Evolutionary conservation across 202 grass and related monocot genomes (phyloP).

Genomic region (Elaeis oleifera): DNA sequence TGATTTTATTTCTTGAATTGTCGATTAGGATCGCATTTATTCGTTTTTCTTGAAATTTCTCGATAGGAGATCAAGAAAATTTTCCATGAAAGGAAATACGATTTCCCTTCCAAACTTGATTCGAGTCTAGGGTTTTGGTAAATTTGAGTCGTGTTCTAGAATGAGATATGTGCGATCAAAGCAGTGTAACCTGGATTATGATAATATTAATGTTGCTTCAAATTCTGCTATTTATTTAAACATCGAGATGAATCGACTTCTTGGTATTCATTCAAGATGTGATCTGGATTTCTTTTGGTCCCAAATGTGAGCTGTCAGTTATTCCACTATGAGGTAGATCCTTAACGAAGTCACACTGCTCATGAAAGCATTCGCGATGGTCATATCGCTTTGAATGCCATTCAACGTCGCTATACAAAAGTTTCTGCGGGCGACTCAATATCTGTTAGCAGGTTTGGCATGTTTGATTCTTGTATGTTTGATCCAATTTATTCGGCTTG

Average conservation of each 20-base stretch:
- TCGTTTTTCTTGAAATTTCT: not conserved
- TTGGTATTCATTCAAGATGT: no score
- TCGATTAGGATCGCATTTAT: not conserved
- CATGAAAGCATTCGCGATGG: conserved; percentile 58
- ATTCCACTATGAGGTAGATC: conserved; percentile 12
- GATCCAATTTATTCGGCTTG: not conserved
- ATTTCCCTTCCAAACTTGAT: no score
- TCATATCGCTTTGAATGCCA: conserved; percentile 79
- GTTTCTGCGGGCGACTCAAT: conserved; percentile 87
- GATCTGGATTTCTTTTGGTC: no score
- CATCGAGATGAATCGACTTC: no score
- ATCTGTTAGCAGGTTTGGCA: conserved; percentile 45
- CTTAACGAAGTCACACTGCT: conserved; percentile 55
- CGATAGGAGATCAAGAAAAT: no score
- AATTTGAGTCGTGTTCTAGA: not conserved
- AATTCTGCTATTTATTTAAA: no score
- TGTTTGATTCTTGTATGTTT: not conserved
- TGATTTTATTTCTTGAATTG: conserved; percentile 4
- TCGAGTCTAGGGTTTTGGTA: no score
- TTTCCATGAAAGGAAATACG: no score
- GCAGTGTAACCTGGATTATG: not conserved
- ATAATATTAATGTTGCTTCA: not conserved
- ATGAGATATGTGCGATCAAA: not conserved
- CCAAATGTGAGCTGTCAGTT: no score
- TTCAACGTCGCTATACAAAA: conserved; percentile 78